Evolutionary conservation across 2,329 filamentous ascomycete species (phyloP).

Genomic region (Curvularia spicifera): DNA sequence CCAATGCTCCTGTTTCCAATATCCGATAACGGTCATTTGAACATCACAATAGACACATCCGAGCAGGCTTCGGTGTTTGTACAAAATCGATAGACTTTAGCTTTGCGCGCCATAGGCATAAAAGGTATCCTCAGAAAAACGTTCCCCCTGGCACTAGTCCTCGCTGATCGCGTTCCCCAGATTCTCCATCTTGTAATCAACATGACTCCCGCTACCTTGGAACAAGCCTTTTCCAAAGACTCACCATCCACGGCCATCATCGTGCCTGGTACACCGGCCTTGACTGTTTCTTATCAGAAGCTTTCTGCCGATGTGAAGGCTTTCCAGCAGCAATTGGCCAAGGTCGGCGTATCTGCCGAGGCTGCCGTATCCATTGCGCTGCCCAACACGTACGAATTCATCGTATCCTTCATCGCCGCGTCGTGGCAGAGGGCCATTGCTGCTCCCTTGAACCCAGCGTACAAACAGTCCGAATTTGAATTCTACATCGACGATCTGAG

Average conservation of each 20-base stretch:
- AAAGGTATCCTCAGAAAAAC: slow-evolving; percentile 8
- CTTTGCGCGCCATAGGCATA: slow-evolving; percentile 16
- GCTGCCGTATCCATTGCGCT: slow-evolving; percentile 82
- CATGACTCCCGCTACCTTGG: slow-evolving; percentile 65
- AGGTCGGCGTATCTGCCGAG: slow-evolving; percentile 71
- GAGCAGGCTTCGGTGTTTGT: slow-evolving; percentile 29
- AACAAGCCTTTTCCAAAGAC: slow-evolving; percentile 62
- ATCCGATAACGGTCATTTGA: slow-evolving; percentile 15
- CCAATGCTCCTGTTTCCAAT: slow-evolving; percentile 10
- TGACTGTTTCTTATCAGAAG: slow-evolving; percentile 73
- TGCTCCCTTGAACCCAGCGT: slow-evolving; percentile 84
- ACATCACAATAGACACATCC: slow-evolving; percentile 16
- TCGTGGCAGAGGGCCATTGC: slow-evolving; percentile 85
- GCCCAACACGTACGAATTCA: slow-evolving; percentile 86
- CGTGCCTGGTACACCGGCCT: slow-evolving; percentile 69
- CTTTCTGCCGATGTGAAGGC: slow-evolving; percentile 69
- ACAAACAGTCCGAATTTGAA: slow-evolving; percentile 89
- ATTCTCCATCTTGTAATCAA: slow-evolving; percentile 22
- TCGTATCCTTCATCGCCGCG: slow-evolving; percentile 83
- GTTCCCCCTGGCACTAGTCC: background rate
- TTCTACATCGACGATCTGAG: slow-evolving; percentile 90
- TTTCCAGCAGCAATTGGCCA: slow-evolving; percentile 80
- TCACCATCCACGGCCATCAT: slow-evolving; percentile 70
- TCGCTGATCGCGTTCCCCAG: slow-evolving; percentile 15
- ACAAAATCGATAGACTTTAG: slow-evolving; percentile 15